Evolutionary conservation across 345 rosid genomes (phyloP).

Genomic region (Gossypium thurberi): DNA sequence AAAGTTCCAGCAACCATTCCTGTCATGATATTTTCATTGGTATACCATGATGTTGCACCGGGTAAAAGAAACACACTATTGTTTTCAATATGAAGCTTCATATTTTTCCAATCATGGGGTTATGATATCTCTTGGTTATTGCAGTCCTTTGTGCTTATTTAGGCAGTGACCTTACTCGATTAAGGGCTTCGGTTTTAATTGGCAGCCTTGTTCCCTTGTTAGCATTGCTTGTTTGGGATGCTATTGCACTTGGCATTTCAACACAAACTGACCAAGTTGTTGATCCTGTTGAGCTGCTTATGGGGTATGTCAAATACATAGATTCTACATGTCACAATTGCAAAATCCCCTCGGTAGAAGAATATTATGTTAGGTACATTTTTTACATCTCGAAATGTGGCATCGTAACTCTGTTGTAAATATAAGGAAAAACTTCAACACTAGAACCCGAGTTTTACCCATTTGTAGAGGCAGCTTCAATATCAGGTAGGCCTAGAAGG

Average conservation of each 20-base stretch:
- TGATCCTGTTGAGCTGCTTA: slow-evolving; percentile 50
- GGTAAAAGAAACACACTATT: slow-evolving; percentile 24
- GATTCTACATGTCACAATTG: background rate
- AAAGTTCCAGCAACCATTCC: slow-evolving; percentile 51
- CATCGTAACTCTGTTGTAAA: background rate
- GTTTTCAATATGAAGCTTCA: background rate
- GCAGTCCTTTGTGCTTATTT: slow-evolving; percentile 59
- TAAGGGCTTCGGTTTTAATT: slow-evolving; percentile 42
- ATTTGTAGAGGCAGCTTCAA: no score
- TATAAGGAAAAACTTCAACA: no score
- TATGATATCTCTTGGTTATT: slow-evolving; percentile 7
- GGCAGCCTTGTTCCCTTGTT: slow-evolving; percentile 54
- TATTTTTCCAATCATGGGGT: background rate
- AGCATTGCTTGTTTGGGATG: slow-evolving; percentile 56
- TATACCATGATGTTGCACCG: slow-evolving; percentile 53
- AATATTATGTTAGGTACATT: no score
- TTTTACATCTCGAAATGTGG: background rate
- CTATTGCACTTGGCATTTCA: slow-evolving; percentile 43
- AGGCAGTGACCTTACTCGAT: slow-evolving; percentile 44
- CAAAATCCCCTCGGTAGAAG: background rate
- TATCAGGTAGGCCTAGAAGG: no score
- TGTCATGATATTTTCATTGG: slow-evolving; percentile 54
- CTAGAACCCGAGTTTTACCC: no score
- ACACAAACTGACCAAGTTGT: slow-evolving; percentile 27
- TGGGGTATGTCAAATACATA: slow-evolving; percentile 27